Conservation (phyloP, 306 rosid genomes). For the Elaeagnus macrophylla region DNA sequence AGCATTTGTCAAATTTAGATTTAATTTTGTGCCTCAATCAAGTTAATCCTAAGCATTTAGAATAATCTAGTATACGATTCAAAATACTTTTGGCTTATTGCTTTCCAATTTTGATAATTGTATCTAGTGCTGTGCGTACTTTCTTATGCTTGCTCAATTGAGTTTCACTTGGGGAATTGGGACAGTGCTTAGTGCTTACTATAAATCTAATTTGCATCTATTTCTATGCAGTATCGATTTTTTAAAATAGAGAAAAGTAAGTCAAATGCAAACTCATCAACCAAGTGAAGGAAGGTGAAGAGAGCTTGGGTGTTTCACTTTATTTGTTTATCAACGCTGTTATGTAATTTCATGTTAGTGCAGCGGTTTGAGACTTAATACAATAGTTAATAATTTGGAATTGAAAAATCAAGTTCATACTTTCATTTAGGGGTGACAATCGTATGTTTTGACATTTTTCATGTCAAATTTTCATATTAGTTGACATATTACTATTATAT, state of each 20-base stretch:
- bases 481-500: too few relatives aligned
- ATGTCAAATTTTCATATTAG: too few relatives aligned
- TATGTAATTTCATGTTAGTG: not conserved
- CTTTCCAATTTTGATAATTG: not conserved
- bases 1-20: too few relatives aligned
- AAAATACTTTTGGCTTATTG: not conserved
- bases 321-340: not conserved
- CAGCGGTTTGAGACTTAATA: constrained; percentile 3
- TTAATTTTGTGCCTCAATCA: too few relatives aligned
- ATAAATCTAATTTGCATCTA: not conserved
- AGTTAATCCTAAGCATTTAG: too few relatives aligned
- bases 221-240: constrained; percentile 53
- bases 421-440: too few relatives aligned
- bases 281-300: constrained; percentile 19
- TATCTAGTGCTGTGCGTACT: constrained; percentile 1
- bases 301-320: not conserved
- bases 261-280: constrained; percentile 17
- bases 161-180: not conserved
- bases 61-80: not conserved
- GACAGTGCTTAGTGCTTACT: not conserved
- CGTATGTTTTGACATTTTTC: too few relatives aligned
- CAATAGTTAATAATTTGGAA: constrained; percentile 11
- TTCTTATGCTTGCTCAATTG: not conserved
- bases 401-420: constrained; percentile 6
- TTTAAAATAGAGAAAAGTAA: constrained; percentile 32